A percentile compares a stretch with the other conserved stretches of the same genome.
These are phyloP conservation scores for Vanrija sp. DNA, from an alignment of 1,284 basidiomycete species.

Conservation along the genomic window DNA sequence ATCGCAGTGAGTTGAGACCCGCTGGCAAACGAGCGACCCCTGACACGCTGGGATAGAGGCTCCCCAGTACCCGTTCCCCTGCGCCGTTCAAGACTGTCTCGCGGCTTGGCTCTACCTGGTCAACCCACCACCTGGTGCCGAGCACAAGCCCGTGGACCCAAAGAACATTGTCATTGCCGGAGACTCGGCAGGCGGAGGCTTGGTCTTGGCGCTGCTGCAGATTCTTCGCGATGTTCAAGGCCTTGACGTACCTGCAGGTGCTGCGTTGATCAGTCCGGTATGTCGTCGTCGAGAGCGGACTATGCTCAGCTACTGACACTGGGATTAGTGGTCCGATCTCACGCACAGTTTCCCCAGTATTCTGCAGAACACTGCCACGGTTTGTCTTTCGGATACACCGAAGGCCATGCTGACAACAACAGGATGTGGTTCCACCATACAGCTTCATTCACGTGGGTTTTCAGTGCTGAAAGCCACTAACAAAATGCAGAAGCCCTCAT, in stretches of 20 bases:
- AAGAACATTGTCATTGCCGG: conserved; percentile 75
- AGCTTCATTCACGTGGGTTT: conserved; percentile 49
- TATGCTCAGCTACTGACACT: neutral
- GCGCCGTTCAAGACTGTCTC: conserved; percentile 80
- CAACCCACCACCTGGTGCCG: conserved; percentile 64
- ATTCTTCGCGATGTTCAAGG: conserved; percentile 77
- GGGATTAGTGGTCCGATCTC: conserved; percentile 61
- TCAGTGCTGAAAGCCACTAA: neutral
- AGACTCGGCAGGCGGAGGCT: conserved; percentile 90
- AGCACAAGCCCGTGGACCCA: conserved; percentile 76
- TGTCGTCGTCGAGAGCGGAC: conserved; percentile 2
- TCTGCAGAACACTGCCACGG: conserved; percentile 72
- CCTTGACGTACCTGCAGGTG: conserved; percentile 79
- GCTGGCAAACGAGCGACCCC: neutral
- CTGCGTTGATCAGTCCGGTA: conserved; percentile 71
- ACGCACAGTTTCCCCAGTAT: conserved; percentile 93
- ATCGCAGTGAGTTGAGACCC: conserved; percentile 54
- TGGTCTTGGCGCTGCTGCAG: conserved; percentile 78
- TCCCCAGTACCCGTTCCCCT: conserved; percentile 95
- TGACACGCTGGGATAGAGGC: conserved; percentile 50
- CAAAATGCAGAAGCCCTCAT: conserved; percentile 70
- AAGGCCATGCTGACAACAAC: conserved; percentile 9
- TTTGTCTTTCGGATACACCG: conserved; percentile 37
- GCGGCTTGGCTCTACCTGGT: conserved; percentile 75
- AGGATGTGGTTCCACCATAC: conserved; percentile 65